Evolutionary conservation across 2,329 filamentous ascomycete genomes (phyloP), one percentile per base, ranked within the genome.

Genomic region (Aspergillus japonicus): DNA sequence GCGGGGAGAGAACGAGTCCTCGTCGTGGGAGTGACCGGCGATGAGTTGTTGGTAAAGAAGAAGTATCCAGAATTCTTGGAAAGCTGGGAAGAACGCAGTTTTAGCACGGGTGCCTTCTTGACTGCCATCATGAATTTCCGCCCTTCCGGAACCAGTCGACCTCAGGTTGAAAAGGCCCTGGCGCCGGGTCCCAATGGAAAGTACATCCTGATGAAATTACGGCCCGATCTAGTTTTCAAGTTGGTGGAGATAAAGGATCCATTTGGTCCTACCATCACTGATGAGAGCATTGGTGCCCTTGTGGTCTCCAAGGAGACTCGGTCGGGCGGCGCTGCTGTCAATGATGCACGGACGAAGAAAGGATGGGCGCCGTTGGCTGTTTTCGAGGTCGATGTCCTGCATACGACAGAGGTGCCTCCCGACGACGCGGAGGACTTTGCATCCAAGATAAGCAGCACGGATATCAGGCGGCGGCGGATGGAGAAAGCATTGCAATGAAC

Each of bases 261-360:
- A 0, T 98, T 89, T 75, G 95, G 95, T 0, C 95, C 95, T 3
- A 97, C 95, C 0, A 90, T 96, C 62, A 91, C 91, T 0, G 88
- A 94, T 59, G 84, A 91, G 73, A 80, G 83, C 31, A 89, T 98
- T 63, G 87, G 89, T 49, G 91, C 89, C 0, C 82, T 99, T 57
- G 89, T 96, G 3, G 87, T 98, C 5, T 97, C 93, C 5, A 88
- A 85, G 12, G 95, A 99, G 80, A 98, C 95, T 16, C 85, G 91
- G 55, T 83, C 87, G 1, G 95, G 95, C 35, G 95, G 93, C 5
- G 81, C 86, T 60, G 90, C 90, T 0, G 91, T 99, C 66, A 99
- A 99, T 72, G 83, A 89, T n/a, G 90, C 89, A 73, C 85, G 95
- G 49, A 78, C 71, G 29, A 89, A 90, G 67, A 89, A 88, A 61